Percentiles rank a stretch among this genome's conserved stretches.
These are phyloP conservation scores for Lichtheimia ornata DNA, from an alignment of 371 early-diverging fungal species.

Conservation along the genomic window DNA sequence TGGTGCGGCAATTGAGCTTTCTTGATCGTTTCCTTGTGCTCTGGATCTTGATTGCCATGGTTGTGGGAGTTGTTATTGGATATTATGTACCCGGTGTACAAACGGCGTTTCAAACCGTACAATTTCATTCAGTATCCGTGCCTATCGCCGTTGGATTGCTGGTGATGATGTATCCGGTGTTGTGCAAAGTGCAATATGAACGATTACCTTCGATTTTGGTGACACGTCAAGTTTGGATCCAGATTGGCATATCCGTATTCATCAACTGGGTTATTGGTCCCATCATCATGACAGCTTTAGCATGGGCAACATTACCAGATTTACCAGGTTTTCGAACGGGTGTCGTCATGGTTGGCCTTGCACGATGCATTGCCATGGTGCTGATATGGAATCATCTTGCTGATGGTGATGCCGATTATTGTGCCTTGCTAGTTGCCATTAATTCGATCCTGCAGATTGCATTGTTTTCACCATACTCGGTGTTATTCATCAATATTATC, in stretches of 20 bases:
- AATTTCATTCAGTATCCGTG: conserved; percentile 67
- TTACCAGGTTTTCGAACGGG: conserved; percentile 70
- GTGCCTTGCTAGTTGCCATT: conserved; percentile 70
- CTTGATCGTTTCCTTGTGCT: conserved; percentile 56
- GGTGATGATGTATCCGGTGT: conserved; percentile 76
- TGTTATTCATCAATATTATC: conserved; percentile 59
- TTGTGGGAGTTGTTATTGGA: conserved; percentile 69
- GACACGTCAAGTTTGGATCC: conserved; percentile 39
- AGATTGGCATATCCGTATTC: conserved; percentile 56
- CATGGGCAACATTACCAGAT: conserved; percentile 75
- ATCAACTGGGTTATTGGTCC: conserved; percentile 79
- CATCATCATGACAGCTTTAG: conserved; percentile 69
- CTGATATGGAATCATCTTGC: conserved; percentile 77
- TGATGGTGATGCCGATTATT: conserved; percentile 65
- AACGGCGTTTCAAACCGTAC: conserved; percentile 50
- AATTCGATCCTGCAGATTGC: conserved; percentile 73
- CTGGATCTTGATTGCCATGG: conserved; percentile 65
- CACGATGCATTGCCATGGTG: conserved; percentile 81
- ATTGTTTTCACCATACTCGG: conserved; percentile 64
- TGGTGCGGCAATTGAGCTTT: conserved; percentile 33
- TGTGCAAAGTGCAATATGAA: conserved; percentile 71
- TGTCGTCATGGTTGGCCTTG: conserved; percentile 73
- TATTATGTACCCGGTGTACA: conserved; percentile 63
- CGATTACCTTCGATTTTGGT: conserved; percentile 39
- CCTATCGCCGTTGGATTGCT: conserved; percentile 70